These are phyloP conservation scores for Pyrrhoderma noxium DNA, from an alignment of 1,284 basidiomycete species.

Conservation along the genomic window DNA sequence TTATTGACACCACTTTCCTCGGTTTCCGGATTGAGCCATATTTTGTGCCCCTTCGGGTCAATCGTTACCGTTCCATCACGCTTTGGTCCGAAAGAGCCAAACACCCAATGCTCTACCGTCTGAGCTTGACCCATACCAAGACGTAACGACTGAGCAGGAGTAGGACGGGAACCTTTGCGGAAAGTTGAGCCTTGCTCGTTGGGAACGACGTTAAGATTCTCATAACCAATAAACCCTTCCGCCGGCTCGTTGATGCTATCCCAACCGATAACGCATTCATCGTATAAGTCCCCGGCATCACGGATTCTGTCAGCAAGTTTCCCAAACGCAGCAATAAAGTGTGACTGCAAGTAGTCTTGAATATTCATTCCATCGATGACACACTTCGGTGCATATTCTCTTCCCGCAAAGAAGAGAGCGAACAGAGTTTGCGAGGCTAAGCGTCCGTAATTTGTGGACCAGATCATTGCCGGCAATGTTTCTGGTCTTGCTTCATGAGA, in stretches of 20 bases:
- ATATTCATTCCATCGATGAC: slow-evolving; percentile 90
- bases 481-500: slow-evolving; percentile 59
- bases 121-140: slow-evolving; percentile 85
- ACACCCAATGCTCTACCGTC: slow-evolving; percentile 81
- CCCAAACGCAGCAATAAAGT: slow-evolving; percentile 76
- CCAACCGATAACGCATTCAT: slow-evolving; percentile 92
- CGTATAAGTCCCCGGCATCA: slow-evolving; percentile 68
- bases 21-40: slow-evolving; percentile 59
- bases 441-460: slow-evolving; percentile 93
- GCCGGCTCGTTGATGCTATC: slow-evolving; percentile 94
- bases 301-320: slow-evolving; percentile 70
- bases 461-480: slow-evolving; percentile 86
- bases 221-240: slow-evolving; percentile 78
- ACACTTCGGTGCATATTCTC: slow-evolving; percentile 85
- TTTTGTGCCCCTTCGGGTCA: slow-evolving; percentile 73
- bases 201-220: slow-evolving; percentile 64
- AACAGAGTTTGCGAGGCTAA: slow-evolving; percentile 86
- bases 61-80: slow-evolving; percentile 68
- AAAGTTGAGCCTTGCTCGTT: slow-evolving; percentile 61
- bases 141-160: slow-evolving; percentile 76
- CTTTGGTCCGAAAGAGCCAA: slow-evolving; percentile 75
- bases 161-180: slow-evolving; percentile 83
- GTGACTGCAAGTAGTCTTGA: slow-evolving; percentile 87
- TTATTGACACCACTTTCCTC: slow-evolving; percentile 25
- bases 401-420: slow-evolving; percentile 92